Base-by-base conservation (phyloP, 1,284 basidiomycete genomes). In the Sporisorium graminicola region DNA sequence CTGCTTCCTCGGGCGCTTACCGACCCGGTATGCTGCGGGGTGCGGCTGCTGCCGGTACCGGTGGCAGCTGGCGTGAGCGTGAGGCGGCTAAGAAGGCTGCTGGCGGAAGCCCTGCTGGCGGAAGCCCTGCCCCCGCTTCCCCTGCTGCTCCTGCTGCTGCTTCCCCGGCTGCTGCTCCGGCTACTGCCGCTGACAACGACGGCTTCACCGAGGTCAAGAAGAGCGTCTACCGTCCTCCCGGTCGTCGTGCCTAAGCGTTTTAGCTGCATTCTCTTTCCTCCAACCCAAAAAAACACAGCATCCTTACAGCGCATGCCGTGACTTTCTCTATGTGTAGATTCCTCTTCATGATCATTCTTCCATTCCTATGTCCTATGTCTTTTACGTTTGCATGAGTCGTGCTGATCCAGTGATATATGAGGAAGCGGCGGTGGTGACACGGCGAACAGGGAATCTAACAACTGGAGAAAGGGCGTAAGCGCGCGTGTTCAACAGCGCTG, bases 121-220 rank as follows among this genome's bases (percentile, higher is more conserved):
- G 58, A 24, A 37, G 35, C 35, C 24, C 52, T 18, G 31, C 33
- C 14, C 42, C 58, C 26, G 51, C 53, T 37, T 31, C 69, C 20
- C 24, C 64, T 33, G 18, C 72, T 27, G 57, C 60, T 26, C 53
- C 65, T 42, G 58, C 66, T 16, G 29, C 57, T 9, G n/a, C n/a
- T n/a, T n/a, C n/a, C n/a, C n/a, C n/a, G n/a, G n/a, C n/a, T n/a
- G n/a, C n/a, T n/a, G 54, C 74, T 18, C 52, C 57, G 1, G 56
- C 71, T n/a, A 44, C 67, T 12, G 57, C 65, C 3, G 33, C 64
- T 16, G 69, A 69, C 61, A 65, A 65, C 56, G 77, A 79, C 33
- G 77, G 77, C 13, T 79, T 79, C 61, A 79, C 77, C 43, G 72
- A 73, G 50, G 74, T 79, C 62, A 72, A 75, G 64, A 72, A 71